Evolutionary conservation across 1,284 basidiomycete genomes (phyloP).

Genomic region (Cutaneotrichosporon arboriforme): DNA sequence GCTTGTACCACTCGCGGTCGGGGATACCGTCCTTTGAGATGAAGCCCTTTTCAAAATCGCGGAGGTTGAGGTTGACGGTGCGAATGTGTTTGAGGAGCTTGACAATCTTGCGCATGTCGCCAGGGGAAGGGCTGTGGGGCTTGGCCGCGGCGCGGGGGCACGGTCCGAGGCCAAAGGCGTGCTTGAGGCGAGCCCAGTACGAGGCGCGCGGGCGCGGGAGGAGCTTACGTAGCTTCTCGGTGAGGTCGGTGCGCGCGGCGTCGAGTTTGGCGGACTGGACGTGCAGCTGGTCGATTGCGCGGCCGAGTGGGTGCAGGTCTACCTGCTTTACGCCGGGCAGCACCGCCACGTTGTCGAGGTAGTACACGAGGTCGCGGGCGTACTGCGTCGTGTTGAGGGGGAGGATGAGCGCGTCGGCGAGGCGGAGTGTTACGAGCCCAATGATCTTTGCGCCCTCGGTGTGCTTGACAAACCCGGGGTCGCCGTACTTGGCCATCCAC

Average conservation of each 20-base stretch:
- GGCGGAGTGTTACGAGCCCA: slow-evolving; percentile 59
- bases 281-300: slow-evolving; percentile 55
- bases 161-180: background rate
- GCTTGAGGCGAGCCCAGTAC: slow-evolving; percentile 6
- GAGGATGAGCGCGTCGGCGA: slow-evolving; percentile 57
- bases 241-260: slow-evolving; percentile 19
- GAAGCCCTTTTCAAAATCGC: slow-evolving; percentile 76
- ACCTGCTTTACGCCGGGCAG: slow-evolving; percentile 20
- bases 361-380: slow-evolving; percentile 58
- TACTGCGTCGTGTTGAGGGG: slow-evolving; percentile 77
- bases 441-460: slow-evolving; percentile 63
- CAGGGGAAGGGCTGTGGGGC: background rate
- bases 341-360: slow-evolving; percentile 52
- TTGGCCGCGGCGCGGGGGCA: background rate
- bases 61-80: slow-evolving; percentile 64
- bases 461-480: slow-evolving; percentile 69
- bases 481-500: slow-evolving; percentile 65
- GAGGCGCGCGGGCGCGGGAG: slow-evolving; percentile 21
- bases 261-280: slow-evolving; percentile 57
- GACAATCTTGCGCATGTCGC: slow-evolving; percentile 50
- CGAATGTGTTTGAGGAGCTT: slow-evolving; percentile 61
- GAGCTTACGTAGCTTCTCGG: slow-evolving; percentile 46
- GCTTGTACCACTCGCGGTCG: slow-evolving; percentile 76
- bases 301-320: slow-evolving; percentile 53
- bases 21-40: slow-evolving; percentile 69